Base-by-base conservation (phyloP, 768 basidiomycete species). In the Lentinus brumalis region DNA sequence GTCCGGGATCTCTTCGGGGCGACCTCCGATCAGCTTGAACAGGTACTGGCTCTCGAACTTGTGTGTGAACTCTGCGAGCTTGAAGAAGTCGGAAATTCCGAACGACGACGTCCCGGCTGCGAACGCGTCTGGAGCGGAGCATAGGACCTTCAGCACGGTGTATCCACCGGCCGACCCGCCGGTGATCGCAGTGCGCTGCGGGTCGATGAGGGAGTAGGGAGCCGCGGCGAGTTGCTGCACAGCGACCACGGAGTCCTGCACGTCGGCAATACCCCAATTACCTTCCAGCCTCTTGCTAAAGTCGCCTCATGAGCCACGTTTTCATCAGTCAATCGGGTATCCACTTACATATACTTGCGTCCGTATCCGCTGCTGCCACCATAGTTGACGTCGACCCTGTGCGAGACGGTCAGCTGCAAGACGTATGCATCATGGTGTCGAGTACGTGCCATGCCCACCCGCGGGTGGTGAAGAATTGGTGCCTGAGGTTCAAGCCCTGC, bases 281-380 rank as follows among this genome's bases (percentile, higher is more conserved):
- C 78, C 81, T 41, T 77, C 76, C 3, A 94, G 83, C 15, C 87
- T 81, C 55, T 81, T 79, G 59, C 76, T 76, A 62, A 3, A 26
- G 0, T 14, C 32, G 18, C 21, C 2, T 26, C 21, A 18, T 46
- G 4, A 16, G n/a, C 4, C 18, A 46, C 18, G n/a, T 3, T 16
- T 46, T 5, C 10, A 21, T 4, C n/a, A n/a, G n/a, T n/a, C n/a
- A n/a, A n/a, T n/a, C n/a, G n/a, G n/a, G n/a, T n/a, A n/a, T n/a
- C n/a, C 29, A 21, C 77, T 56, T 58, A 79, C 79, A 82, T 83
- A 69, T 91, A 93, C 46, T 77, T 74, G 4, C 88, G 81, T 0
- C 92, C 92, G 67, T 87, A 91, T 0, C 90, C 86, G 5, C 84
- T 83, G 0, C 88, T 89, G 0, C 91, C 92, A 1, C 89, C 82